Evolutionary conservation across 1,139 yeast genomes (phyloP).

Genomic region (Suzukiozyma palmioleophila): DNA sequence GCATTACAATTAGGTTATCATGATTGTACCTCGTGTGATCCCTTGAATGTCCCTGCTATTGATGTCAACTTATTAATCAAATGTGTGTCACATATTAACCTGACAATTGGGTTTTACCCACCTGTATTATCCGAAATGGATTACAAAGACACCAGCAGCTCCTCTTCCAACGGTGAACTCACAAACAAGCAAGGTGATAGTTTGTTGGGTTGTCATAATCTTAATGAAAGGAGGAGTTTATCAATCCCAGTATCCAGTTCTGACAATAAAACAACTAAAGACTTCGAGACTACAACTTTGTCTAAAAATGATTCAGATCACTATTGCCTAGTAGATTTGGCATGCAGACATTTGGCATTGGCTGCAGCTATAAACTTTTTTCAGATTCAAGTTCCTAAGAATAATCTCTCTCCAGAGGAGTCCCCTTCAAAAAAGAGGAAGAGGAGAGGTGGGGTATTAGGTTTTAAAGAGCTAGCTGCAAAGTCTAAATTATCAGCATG

Average conservation of each 20-base stretch:
- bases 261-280: conserved; percentile 23
- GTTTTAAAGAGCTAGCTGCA: conserved; percentile 84
- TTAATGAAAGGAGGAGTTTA: conserved; percentile 23
- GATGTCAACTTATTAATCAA: conserved; percentile 50
- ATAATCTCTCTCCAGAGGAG: conserved; percentile 18
- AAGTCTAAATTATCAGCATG: conserved; percentile 85
- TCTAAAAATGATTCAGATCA: conserved; percentile 66
- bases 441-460: conserved; percentile 84
- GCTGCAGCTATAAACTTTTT: conserved; percentile 65
- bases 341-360: conserved; percentile 78
- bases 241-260: conserved; percentile 26
- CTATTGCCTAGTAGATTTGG: conserved; percentile 66
- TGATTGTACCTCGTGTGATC: conserved; percentile 50
- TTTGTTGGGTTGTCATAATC: conserved; percentile 28
- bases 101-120: conserved; percentile 52
- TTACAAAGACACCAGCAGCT: too few species aligned
- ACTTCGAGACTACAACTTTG: conserved; percentile 23
- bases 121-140: conserved; percentile 33
- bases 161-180: conserved; percentile 37
- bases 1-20: conserved; percentile 42
- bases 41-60: conserved; percentile 33
- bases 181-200: conserved; percentile 38
- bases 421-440: conserved; percentile 40
- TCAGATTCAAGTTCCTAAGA: conserved; percentile 16
- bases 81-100: conserved; percentile 58